These are phyloP conservation scores for Coniochaeta prunicola DNA, from an alignment of 2,329 filamentous ascomycete genomes.

Conservation along the genomic window DNA sequence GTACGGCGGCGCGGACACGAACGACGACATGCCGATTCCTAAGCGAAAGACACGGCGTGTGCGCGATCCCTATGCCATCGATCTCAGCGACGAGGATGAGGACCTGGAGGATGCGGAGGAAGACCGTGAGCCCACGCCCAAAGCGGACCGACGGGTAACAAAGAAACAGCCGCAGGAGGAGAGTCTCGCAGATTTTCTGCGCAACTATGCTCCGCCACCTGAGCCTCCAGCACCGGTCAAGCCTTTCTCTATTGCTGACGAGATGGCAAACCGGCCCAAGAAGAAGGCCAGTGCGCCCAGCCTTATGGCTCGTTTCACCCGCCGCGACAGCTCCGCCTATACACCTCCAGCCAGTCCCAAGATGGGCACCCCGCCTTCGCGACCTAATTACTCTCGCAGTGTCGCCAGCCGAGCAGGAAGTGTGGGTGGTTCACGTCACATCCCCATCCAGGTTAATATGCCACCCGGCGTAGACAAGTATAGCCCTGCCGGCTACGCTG, in stretches of 20 bases:
- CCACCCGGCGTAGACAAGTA: conserved; percentile 37
- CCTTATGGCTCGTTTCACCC: conserved; percentile 52
- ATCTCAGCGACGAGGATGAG: conserved; percentile 64
- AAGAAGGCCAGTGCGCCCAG: conserved; percentile 59
- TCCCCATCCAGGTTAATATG: conserved; percentile 46
- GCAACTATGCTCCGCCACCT: conserved; percentile 59
- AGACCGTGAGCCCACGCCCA: conserved; percentile 28
- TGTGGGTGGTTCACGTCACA: conserved; percentile 33
- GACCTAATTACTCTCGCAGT: conserved; percentile 15
- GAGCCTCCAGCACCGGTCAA: conserved; percentile 28
- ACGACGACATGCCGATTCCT: conserved; percentile 50
- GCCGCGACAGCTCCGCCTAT: conserved; percentile 26
- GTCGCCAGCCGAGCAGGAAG: not conserved
- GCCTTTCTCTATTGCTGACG: conserved; percentile 22
- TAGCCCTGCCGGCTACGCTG: conserved; percentile 10
- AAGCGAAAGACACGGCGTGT: conserved; percentile 70
- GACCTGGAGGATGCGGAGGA: conserved; percentile 40
- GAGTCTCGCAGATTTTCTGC: conserved; percentile 66
- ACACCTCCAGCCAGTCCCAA: conserved; percentile 17
- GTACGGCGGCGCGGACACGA: conserved; percentile 3
- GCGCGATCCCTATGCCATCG: conserved; percentile 90
- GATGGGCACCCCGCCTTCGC: conserved; percentile 21
- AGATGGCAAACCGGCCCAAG: conserved; percentile 35
- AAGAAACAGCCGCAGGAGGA: conserved; percentile 46
- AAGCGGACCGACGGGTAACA: conserved; percentile 24